Conservation (phyloP, 106 monocot genomes). For the Phalaenopsis aphrodite region DNA sequence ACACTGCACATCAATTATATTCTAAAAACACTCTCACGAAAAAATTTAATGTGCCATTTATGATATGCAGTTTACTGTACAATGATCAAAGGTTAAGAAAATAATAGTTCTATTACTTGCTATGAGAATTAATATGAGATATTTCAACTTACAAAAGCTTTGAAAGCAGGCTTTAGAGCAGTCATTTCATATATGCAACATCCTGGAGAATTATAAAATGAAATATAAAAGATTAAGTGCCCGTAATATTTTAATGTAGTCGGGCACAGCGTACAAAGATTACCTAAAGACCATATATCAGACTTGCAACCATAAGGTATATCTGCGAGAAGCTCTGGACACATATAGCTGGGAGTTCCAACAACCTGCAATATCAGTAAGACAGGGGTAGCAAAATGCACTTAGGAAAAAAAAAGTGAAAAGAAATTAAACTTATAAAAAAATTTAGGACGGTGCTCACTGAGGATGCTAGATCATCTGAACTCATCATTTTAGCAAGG, state of each 20-base stretch:
- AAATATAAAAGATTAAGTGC: neutral
- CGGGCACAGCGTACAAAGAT: neutral
- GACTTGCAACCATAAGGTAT: conserved; percentile 98
- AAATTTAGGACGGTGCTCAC: conserved; percentile 31
- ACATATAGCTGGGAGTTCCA: conserved; percentile 99
- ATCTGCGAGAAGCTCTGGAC: conserved; percentile 98
- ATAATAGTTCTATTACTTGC: neutral
- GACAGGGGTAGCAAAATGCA: neutral
- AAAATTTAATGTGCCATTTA: too few species aligned
- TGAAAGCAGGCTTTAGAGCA: conserved; percentile 86
- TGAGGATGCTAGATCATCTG: conserved; percentile 94
- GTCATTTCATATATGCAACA: conserved; percentile 99
- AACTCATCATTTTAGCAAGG: conserved; percentile 92
- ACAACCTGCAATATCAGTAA: conserved; percentile 56
- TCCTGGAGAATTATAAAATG: conserved; percentile 40
- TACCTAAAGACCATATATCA: conserved; percentile 99
- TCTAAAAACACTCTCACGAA: too few species aligned
- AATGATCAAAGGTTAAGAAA: neutral
- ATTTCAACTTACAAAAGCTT: conserved; percentile 86
- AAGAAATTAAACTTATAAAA: neutral
- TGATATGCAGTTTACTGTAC: too few species aligned
- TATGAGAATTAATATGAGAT: neutral
- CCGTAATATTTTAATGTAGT: neutral
- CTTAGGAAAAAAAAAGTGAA: neutral
- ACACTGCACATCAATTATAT: too few species aligned